phyloP scores from a whole-genome alignment of 106 monocot genomes.

The Amphibolis antarctica region DNA sequence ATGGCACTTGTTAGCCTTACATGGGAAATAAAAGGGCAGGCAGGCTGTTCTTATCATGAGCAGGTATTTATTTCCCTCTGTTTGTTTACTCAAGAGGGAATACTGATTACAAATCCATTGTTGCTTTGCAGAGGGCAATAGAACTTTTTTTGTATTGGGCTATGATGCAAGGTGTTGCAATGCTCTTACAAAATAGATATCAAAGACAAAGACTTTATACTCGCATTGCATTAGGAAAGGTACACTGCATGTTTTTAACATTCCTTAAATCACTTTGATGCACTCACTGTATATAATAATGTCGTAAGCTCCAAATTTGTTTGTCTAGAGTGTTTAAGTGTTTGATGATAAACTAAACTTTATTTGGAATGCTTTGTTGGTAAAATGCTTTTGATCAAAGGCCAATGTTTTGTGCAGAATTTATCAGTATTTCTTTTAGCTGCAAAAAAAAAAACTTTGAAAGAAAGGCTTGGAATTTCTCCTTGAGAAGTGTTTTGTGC shows the following conservation, averaged over 20 bases:
- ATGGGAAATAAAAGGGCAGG: slow-evolving; percentile 93
- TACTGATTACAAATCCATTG: background rate
- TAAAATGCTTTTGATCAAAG: too few relatives aligned
- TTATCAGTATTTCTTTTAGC: too few relatives aligned
- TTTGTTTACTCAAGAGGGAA: background rate
- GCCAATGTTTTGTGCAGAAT: too few relatives aligned
- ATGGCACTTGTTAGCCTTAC: slow-evolving; percentile 75
- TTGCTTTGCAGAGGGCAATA: slow-evolving; percentile 45
- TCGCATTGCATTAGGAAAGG: slow-evolving; percentile 85
- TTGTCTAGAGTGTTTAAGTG: background rate
- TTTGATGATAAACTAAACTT: too few relatives aligned
- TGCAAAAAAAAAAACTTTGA: too few relatives aligned
- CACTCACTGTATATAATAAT: background rate
- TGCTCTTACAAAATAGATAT: slow-evolving; percentile 82
- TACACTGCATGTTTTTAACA: background rate
- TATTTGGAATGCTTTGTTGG: too few relatives aligned
- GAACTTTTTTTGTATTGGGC: slow-evolving; percentile 57
- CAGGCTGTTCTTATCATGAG: slow-evolving; percentile 50
- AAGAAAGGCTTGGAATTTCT: too few relatives aligned
- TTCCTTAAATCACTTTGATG: too few relatives aligned
- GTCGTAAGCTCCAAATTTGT: background rate
- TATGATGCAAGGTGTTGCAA: slow-evolving; percentile 78
- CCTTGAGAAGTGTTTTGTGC: too few relatives aligned
- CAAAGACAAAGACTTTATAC: slow-evolving; percentile 77
- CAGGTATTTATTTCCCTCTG: slow-evolving; percentile 36